A percentile compares a stretch with the other conserved stretches of the same genome.
Conservation (phyloP, 2,329 filamentous ascomycete species). For the Monosporascus sp. region DNA sequence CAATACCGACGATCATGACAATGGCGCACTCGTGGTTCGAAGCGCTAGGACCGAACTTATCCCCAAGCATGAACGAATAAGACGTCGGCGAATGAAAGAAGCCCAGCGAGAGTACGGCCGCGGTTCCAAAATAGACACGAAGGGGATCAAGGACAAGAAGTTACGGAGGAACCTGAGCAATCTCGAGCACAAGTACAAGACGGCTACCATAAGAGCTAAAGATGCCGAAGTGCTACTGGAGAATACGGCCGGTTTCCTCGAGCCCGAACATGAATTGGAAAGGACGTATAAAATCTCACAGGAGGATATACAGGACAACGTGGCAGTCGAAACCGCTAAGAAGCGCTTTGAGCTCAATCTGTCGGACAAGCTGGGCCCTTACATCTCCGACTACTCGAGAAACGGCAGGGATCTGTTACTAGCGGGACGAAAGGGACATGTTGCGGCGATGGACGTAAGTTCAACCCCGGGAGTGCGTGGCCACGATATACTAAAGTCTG, state of each 20-base stretch:
- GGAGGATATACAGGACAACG: slow-evolving; percentile 69
- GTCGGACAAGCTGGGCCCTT: slow-evolving; percentile 70
- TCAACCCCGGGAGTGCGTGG: too few species aligned
- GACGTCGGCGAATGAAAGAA: slow-evolving; percentile 47
- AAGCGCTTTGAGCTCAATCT: slow-evolving; percentile 89
- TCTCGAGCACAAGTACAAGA: slow-evolving; percentile 77
- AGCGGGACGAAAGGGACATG: slow-evolving; percentile 85
- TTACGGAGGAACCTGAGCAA: slow-evolving; percentile 71
- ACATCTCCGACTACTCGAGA: slow-evolving; percentile 80
- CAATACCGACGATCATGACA: slow-evolving; percentile 35
- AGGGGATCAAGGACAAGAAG: slow-evolving; percentile 81
- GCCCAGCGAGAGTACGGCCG: slow-evolving; percentile 79
- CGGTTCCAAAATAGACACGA: slow-evolving; percentile 67
- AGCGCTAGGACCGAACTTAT: slow-evolving; percentile 46
- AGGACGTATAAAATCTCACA: slow-evolving; percentile 89
- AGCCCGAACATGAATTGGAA: slow-evolving; percentile 84
- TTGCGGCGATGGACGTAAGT: slow-evolving; percentile 76
- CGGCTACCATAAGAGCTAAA: slow-evolving; percentile 77
- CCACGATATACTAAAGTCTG: background rate
- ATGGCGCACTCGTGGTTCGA: slow-evolving; percentile 48
- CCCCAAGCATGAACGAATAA: slow-evolving; percentile 45
- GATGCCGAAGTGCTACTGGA: slow-evolving; percentile 94
- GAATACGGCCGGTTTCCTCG: slow-evolving; percentile 77
- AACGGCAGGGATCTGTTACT: slow-evolving; percentile 84
- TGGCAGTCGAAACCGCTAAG: slow-evolving; percentile 79